Base-by-base conservation (phyloP, 1,139 yeast species). In the Hansenula lynferdii region DNA sequence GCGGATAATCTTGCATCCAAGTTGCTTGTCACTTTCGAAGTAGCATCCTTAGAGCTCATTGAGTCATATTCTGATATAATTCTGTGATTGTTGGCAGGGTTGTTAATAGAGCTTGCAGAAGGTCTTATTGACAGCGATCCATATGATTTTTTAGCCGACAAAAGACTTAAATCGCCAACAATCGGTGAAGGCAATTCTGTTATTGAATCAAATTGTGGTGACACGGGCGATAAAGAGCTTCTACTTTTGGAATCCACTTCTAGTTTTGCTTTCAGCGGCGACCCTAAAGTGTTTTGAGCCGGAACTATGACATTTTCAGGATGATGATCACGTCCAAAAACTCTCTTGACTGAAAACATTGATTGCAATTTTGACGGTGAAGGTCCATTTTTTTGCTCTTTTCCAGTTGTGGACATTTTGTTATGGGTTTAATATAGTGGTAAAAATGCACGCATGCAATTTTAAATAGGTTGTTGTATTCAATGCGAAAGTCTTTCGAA, bases 181-280 rank as follows among this genome's bases (percentile, higher is more conserved):
- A 53, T 38, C 4, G 59, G 60, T 0, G 58, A 52, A 1, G 58
- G 58, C 16, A 54, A 42, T 8, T 47, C 48, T 2, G 55, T 43
- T 2, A 54, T 42, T 10, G 50, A 43, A 17, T 51, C 54, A 29
- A 47, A 49, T 9, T 46, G 54, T 18, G 57, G 55, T 0, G 49
- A 51, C 0, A 24, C 19, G 3, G 52, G 50, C 0, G 48, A 43
- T 12, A 36, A 24, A 8, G 42, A 31, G 7, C 11, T 11, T 18
- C 20, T 29, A 3, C 15, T 23, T 15, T 8, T 11, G 6, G 34
- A 17, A 7, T 15, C 23, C 9, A 19, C 14, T 19, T 15, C 6
- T 20, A n/a, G 16, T 17, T 4, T 27, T 1, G 28, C 15, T 8
- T 17, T 35, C 9, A 22, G 15, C 6, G 36, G 32, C n/a, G 32